Evolutionary conservation across 768 basidiomycete genomes (phyloP).

Genomic region (Rhodotorula sphaerocarpa): DNA sequence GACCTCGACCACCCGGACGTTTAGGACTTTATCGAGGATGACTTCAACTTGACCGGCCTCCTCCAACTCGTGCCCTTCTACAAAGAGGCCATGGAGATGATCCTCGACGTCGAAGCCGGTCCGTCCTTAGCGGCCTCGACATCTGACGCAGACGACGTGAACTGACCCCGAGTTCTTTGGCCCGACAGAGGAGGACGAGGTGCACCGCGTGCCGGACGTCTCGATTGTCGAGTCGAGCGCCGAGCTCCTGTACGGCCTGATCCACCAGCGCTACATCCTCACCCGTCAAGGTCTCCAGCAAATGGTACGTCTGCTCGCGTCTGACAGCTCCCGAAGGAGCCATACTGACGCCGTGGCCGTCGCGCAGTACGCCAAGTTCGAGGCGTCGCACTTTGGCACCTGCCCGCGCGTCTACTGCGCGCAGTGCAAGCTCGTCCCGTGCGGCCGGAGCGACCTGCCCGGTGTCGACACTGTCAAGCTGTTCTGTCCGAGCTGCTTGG

Average conservation of each 20-base stretch:
- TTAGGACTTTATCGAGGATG: conserved; percentile 97
- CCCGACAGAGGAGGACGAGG: conserved; percentile 57
- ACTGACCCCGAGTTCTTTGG: not conserved
- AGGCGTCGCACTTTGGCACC: conserved; percentile 76
- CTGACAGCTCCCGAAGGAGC: not conserved
- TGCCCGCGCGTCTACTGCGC: conserved; percentile 95
- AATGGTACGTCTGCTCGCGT: conserved; percentile 58
- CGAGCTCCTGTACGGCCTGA: conserved; percentile 91
- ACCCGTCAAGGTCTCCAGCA: conserved; percentile 86
- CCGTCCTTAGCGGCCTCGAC: conserved; percentile 52
- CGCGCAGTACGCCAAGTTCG: conserved; percentile 85
- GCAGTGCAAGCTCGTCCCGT: conserved; percentile 80
- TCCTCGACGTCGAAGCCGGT: conserved; percentile 87
- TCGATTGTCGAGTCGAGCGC: conserved; percentile 97
- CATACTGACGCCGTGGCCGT: not conserved
- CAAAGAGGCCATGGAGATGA: conserved; percentile 99
- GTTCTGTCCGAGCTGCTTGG: conserved; percentile 95
- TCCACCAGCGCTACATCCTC: conserved; percentile 94
- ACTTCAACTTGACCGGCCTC: conserved; percentile 95
- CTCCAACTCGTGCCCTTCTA: conserved; percentile 96
- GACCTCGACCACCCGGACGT: conserved; percentile 42
- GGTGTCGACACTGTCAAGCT: conserved; percentile 96
- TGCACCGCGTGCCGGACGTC: conserved; percentile 92
- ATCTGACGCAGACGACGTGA: no score
- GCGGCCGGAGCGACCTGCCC: conserved; percentile 88